Percentiles rank a stretch among this genome's conserved stretches.
These are phyloP conservation scores for Ophiostoma sp. DNA, from an alignment of 2,329 filamentous ascomycete genomes.

Conservation along the genomic window DNA sequence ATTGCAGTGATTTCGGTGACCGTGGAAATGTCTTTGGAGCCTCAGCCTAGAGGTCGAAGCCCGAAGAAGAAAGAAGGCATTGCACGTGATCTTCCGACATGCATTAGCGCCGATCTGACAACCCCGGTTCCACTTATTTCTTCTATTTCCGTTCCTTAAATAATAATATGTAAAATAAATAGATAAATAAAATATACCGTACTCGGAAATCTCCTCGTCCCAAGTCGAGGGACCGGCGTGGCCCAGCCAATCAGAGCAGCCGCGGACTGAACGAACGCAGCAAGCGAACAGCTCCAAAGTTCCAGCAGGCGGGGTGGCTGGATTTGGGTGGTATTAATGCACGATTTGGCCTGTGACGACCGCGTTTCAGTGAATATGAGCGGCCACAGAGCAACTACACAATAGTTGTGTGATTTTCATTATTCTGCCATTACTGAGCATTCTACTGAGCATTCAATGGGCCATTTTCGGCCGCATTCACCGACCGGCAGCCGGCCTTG, in stretches of 20 bases:
- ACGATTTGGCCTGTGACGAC: constrained; percentile 11
- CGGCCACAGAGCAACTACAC: background rate
- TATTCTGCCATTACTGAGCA: background rate
- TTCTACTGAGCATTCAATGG: background rate
- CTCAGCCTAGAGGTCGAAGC: background rate
- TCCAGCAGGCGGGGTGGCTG: constrained; percentile 16
- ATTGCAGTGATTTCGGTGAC: background rate
- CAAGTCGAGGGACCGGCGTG: constrained; percentile 20
- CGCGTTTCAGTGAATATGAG: background rate
- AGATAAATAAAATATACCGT: background rate
- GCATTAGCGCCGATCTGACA: constrained; percentile 29
- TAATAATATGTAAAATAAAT: background rate
- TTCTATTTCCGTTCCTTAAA: constrained; percentile 17
- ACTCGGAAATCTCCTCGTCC: constrained; percentile 20
- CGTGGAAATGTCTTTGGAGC: background rate
- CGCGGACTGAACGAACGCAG: background rate
- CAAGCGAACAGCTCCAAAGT: background rate
- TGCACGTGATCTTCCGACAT: constrained; percentile 24
- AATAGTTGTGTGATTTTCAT: too few relatives aligned
- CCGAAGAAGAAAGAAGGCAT: background rate
- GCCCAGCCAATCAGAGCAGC: constrained; percentile 25
- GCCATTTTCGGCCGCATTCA: constrained; percentile 1
- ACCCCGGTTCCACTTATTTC: constrained; percentile 16
- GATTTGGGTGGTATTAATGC: constrained; percentile 19
- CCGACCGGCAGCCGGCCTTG: background rate